Evolutionary conservation across 2,329 filamentous ascomycete species (phyloP), one percentile per base, ranked within the genome.

Genomic region (Fusarium cyanostomum): DNA sequence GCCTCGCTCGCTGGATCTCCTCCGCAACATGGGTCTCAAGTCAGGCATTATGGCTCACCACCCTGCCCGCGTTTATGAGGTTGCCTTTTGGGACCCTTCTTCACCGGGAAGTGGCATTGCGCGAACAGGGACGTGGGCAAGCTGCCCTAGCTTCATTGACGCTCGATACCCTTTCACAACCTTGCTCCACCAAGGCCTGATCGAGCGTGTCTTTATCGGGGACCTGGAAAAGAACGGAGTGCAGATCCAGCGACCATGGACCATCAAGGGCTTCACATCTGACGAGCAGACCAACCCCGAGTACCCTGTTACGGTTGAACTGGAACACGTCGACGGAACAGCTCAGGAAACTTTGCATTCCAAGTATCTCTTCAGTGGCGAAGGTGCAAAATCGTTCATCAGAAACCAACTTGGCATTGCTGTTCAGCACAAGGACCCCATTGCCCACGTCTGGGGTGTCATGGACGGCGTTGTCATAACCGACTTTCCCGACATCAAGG

Each of bases 21-120:
- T 97, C 43, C 88, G 91, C 49, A 97, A 96, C 73, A 92, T 97
- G 89, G 92, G 92, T 1, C 81, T 97, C 55, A 96, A 97, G 80
- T 86, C 91, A 39, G 87, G 88, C 53, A 91, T 97, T 72, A 96
- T 97, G 92, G 90, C 88, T 16, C 84, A 94, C 72, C 87, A 93
- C 64, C 94, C 94, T 7, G 93, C 93, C 2, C 92, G 92, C 71
- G 92, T 97, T 24, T 97, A 86, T 68, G 89, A 92, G 72, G 87
- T 89, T 24, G 89, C 88, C 3, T 91, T 92, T 67, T 92, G 89
- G 89, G 88, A 91, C 61, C 87, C 88, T 0, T 79, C 80, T 2
- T 73, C 75, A 28, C 85, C 82, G 38, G 80, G 80, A 30, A 77
- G 80, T 38, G 85, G 87, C 28, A 90, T 91, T 62, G 79, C 82